phyloP scores from a whole-genome alignment of 345 rosid species.

The Citrus medica region DNA sequence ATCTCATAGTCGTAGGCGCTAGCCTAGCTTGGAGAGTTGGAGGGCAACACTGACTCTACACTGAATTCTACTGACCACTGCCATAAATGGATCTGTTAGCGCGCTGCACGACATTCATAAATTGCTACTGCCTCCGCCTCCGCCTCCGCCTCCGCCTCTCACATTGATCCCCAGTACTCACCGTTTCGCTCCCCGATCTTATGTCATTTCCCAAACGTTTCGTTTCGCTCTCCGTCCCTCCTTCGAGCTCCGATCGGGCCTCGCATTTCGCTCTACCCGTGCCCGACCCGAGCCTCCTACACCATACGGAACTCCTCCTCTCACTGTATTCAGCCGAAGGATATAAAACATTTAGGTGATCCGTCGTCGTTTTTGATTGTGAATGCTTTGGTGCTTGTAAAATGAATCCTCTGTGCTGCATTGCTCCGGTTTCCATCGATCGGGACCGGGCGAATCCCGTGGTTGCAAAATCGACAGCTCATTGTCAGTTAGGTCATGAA shows the following conservation, averaged over 20 bases:
- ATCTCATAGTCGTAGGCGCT: neutral
- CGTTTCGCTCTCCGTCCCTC: constrained; percentile 10
- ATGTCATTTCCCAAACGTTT: constrained; percentile 39
- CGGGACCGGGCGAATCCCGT: constrained; percentile 71
- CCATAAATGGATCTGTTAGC: constrained; percentile 56
- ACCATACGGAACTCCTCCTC: constrained; percentile 11
- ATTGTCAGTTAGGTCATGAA: constrained; percentile 44
- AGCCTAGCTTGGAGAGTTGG: constrained; percentile 8
- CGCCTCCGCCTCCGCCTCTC: neutral
- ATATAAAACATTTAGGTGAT: neutral
- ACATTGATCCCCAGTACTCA: neutral
- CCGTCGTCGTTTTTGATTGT: neutral
- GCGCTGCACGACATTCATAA: constrained; percentile 30
- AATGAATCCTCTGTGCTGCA: constrained; percentile 99
- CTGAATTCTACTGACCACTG: constrained; percentile 48
- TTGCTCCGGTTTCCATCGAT: constrained; percentile 98
- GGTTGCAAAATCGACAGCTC: constrained; percentile 47
- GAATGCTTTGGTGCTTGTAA: constrained; percentile 3
- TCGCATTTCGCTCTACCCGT: constrained; percentile 16
- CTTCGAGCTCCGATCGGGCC: constrained; percentile 44
- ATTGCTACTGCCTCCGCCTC: constrained; percentile 17
- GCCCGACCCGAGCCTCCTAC: constrained; percentile 6
- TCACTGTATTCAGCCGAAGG: neutral
- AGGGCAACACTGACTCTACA: constrained; percentile 35
- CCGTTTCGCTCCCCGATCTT: constrained; percentile 19